phyloP scores from a whole-genome alignment of 176 grass and related monocot species.

The Lolium rigidum region DNA sequence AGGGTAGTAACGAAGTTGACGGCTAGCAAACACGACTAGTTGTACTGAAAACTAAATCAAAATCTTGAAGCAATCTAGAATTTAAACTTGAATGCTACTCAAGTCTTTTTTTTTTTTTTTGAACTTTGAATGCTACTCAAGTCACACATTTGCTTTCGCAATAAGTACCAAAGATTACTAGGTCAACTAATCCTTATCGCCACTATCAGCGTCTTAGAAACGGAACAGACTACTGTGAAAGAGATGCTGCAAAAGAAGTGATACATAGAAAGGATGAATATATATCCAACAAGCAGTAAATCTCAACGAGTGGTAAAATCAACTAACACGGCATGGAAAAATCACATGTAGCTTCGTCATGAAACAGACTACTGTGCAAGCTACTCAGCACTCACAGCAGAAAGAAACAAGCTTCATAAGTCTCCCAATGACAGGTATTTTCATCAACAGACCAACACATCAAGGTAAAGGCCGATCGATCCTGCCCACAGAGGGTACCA shows the following conservation, averaged over 20 bases:
- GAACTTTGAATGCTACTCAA: neutral
- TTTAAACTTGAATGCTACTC: neutral
- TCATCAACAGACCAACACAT: conserved; percentile 51
- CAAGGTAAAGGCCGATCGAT: conserved; percentile 36
- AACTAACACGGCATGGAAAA: conserved; percentile 41
- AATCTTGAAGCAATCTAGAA: neutral
- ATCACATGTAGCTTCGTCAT: conserved; percentile 34
- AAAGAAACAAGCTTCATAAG: conserved; percentile 32
- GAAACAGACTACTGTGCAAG: neutral
- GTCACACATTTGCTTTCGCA: neutral
- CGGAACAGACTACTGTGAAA: neutral
- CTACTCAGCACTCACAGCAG: conserved; percentile 4
- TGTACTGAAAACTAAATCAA: neutral
- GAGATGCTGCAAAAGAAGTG: neutral
- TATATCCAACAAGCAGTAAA: neutral
- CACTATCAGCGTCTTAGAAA: too few species aligned
- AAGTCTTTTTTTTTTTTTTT: too few species aligned
- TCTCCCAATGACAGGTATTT: conserved; percentile 41
- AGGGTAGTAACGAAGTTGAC: neutral
- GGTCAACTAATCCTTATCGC: neutral
- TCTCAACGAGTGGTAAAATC: conserved; percentile 29
- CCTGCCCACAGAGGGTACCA: conserved; percentile 42
- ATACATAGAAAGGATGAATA: neutral
- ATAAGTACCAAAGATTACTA: neutral
- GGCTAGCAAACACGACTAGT: neutral